Conservation (phyloP, 2,329 filamentous ascomycete species). For the Rosellinia necatrix region DNA sequence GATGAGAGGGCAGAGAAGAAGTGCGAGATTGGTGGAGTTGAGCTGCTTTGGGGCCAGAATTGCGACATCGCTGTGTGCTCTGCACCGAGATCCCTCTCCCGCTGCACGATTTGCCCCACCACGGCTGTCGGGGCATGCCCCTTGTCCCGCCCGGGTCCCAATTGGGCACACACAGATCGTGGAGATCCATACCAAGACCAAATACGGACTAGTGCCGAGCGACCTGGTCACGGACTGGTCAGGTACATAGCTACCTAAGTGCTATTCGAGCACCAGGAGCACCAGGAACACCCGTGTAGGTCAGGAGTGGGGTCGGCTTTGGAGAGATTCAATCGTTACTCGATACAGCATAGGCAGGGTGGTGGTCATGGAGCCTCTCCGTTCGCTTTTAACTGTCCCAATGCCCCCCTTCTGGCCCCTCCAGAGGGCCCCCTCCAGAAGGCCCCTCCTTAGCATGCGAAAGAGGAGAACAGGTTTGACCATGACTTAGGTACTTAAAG, state of each 20-base stretch:
- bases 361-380: neutral
- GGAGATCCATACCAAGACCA: too few species aligned
- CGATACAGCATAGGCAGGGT: constrained; percentile 3
- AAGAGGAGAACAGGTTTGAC: too few species aligned
- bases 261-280: too few species aligned
- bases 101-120: constrained; percentile 29
- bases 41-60: constrained; percentile 46
- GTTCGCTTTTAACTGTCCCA: neutral
- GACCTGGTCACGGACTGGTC: too few species aligned
- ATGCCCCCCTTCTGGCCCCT: too few species aligned
- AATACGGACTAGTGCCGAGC: too few species aligned
- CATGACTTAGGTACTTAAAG: neutral
- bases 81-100: constrained; percentile 37
- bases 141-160: neutral
- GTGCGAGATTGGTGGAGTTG: constrained; percentile 40
- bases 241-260: too few species aligned
- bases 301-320: too few species aligned
- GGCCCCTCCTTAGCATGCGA: too few species aligned
- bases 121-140: constrained; percentile 34
- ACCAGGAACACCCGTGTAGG: too few species aligned
- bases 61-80: constrained; percentile 43
- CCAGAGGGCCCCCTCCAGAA: neutral
- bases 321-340: too few species aligned
- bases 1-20: constrained; percentile 40
- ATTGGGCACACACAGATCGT: too few species aligned